Percentiles rank a stretch among this genome's conserved stretches.
These are phyloP conservation scores for Xylariaceae sp. DNA, from an alignment of 2,329 filamentous ascomycete genomes.

Conservation along the genomic window DNA sequence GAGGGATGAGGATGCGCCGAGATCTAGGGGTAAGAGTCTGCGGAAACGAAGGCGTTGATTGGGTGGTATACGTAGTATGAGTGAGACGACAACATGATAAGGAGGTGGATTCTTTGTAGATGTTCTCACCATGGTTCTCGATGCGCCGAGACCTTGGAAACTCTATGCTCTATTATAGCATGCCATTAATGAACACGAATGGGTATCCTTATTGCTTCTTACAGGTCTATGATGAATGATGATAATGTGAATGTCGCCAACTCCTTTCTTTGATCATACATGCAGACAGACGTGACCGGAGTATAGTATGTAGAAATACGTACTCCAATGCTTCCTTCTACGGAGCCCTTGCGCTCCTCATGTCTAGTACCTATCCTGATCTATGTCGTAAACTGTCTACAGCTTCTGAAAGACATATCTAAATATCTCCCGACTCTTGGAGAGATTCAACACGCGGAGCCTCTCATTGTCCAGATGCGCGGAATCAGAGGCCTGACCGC, in stretches of 20 bases:
- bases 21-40: background rate
- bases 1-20: background rate
- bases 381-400: constrained; percentile 23
- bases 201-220: constrained; percentile 14
- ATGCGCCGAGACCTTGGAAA: background rate
- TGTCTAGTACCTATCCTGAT: background rate
- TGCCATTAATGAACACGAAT: background rate
- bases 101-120: too few species aligned
- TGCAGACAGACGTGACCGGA: background rate
- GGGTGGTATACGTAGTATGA: too few species aligned
- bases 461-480: constrained; percentile 95
- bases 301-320: background rate
- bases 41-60: background rate
- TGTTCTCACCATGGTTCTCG: background rate
- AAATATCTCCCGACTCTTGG: constrained; percentile 90
- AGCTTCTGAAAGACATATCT: constrained; percentile 73
- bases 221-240: background rate
- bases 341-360: too few species aligned
- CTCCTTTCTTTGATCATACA: background rate
- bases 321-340: background rate
- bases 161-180: background rate
- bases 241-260: constrained; percentile 2
- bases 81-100: too few species aligned
- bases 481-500: constrained; percentile 88
- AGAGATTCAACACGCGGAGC: constrained; percentile 78